Percentiles rank a stretch among this genome's conserved stretches.
phyloP scores from a whole-genome alignment of 805 yeast genomes.

The Starmerella sirachaensis region DNA sequence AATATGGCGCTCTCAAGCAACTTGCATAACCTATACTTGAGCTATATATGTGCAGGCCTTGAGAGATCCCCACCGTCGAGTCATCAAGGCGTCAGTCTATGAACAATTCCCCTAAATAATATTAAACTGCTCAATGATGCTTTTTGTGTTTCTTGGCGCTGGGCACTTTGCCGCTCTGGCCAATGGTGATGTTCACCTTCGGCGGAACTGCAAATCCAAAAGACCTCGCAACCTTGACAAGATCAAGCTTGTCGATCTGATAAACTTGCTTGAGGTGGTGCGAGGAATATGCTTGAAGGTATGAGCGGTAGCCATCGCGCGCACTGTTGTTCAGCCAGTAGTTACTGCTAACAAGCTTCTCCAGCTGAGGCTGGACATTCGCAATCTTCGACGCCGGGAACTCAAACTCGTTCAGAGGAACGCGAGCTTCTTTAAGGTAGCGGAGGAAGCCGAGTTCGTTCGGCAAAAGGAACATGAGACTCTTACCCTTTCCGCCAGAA shows the following conservation, averaged over 20 bases:
- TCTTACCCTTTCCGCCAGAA: conserved; percentile 74
- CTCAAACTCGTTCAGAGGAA: conserved; percentile 93
- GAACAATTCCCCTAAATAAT: too few species aligned
- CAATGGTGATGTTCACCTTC: conserved; percentile 89
- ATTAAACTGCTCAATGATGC: too few species aligned
- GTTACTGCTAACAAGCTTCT: conserved; percentile 79
- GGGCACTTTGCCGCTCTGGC: conserved; percentile 77
- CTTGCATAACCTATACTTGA: too few species aligned
- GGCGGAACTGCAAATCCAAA: conserved; percentile 91
- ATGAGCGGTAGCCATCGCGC: conserved; percentile 93
- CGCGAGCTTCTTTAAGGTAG: conserved; percentile 91
- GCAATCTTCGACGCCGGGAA: conserved; percentile 91
- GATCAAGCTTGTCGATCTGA: conserved; percentile 87
- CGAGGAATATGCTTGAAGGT: conserved; percentile 92
- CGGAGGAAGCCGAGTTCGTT: conserved; percentile 88
- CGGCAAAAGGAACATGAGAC: conserved; percentile 90
- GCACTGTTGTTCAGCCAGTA: conserved; percentile 91
- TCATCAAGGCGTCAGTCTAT: too few species aligned
- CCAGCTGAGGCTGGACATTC: conserved; percentile 87
- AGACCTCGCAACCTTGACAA: conserved; percentile 87
- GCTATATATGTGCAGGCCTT: too few species aligned
- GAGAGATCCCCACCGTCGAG: too few species aligned
- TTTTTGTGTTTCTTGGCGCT: too few species aligned
- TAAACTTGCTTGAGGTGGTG: conserved; percentile 94
- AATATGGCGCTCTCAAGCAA: too few species aligned